phyloP scores from a whole-genome alignment of 495 filamentous ascomycete species.

The Hyaloscypha bicolor region DNA sequence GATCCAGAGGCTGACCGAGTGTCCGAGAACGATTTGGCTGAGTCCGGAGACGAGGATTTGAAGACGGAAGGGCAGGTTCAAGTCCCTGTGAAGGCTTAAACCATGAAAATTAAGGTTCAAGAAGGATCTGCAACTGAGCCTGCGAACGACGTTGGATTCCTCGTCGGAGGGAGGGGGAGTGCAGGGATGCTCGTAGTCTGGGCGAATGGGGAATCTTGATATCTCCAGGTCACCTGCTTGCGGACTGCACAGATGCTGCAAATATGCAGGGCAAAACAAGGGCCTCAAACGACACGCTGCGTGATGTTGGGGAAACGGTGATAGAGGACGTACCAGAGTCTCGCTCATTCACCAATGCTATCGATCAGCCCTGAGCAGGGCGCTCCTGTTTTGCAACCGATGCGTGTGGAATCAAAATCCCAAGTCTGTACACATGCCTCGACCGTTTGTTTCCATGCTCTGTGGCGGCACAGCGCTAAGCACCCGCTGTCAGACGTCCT shows the following conservation, averaged over 20 bases:
- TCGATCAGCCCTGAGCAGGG: no score
- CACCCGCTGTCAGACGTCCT: not conserved
- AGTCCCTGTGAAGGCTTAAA: constrained; percentile 21
- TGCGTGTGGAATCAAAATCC: not conserved
- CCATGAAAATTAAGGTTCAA: not conserved
- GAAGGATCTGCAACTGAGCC: not conserved
- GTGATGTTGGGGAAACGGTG: no score
- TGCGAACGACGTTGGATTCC: not conserved
- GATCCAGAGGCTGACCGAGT: not conserved
- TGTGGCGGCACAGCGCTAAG: not conserved
- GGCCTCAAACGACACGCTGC: no score
- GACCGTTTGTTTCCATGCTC: not conserved
- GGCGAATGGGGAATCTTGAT: not conserved
- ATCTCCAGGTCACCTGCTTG: not conserved
- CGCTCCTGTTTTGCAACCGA: not conserved
- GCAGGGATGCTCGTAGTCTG: not conserved
- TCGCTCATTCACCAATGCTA: no score
- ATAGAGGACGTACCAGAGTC: no score
- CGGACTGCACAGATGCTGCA: not conserved
- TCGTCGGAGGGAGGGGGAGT: not conserved
- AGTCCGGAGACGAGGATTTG: constrained; percentile 13
- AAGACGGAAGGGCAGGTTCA: constrained; percentile 6
- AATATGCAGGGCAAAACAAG: no score
- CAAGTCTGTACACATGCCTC: no score
- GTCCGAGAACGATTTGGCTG: constrained; percentile 24